Conservation (phyloP, 2,329 filamentous ascomycete genomes). For the Graphilbum ipis-grandicollis region DNA sequence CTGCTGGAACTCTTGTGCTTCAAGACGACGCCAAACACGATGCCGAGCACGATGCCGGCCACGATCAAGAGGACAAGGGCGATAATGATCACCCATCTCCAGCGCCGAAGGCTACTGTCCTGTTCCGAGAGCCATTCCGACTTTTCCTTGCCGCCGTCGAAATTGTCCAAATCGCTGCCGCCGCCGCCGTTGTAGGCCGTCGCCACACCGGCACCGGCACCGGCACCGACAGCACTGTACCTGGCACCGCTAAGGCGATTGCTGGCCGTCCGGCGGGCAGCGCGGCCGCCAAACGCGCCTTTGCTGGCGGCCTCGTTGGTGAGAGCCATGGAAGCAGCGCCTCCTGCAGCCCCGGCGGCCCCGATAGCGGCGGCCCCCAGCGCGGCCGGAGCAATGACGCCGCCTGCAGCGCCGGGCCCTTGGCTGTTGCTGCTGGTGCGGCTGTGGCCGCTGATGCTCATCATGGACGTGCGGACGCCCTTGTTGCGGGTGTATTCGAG, state of each 20-base stretch:
- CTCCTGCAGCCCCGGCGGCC: slow-evolving; percentile 11
- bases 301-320: slow-evolving; percentile 5
- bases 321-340: slow-evolving; percentile 3
- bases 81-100: slow-evolving; percentile 51
- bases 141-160: slow-evolving; percentile 29
- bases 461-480: slow-evolving; percentile 36
- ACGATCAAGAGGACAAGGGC: slow-evolving; percentile 47
- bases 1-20: slow-evolving; percentile 5
- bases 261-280: slow-evolving; percentile 20
- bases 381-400: slow-evolving; percentile 22
- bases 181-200: not conserved
- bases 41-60: slow-evolving; percentile 55
- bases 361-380: slow-evolving; percentile 18
- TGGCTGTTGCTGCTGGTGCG: slow-evolving; percentile 16
- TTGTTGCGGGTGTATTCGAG: slow-evolving; percentile 34
- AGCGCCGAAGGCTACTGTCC: slow-evolving; percentile 42
- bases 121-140: slow-evolving; percentile 44
- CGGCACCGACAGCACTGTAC: slow-evolving; percentile 35
- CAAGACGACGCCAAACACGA: slow-evolving; percentile 22
- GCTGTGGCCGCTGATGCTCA: slow-evolving; percentile 35
- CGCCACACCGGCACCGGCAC: slow-evolving; percentile 10
- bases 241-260: slow-evolving; percentile 21
- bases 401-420: slow-evolving; percentile 24
- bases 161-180: not conserved
- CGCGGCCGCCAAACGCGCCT: slow-evolving; percentile 17